Percentiles rank a stretch among this genome's conserved stretches.
Conservation (phyloP, 2,329 filamentous ascomycete genomes). For the Talaromyces sp. region DNA sequence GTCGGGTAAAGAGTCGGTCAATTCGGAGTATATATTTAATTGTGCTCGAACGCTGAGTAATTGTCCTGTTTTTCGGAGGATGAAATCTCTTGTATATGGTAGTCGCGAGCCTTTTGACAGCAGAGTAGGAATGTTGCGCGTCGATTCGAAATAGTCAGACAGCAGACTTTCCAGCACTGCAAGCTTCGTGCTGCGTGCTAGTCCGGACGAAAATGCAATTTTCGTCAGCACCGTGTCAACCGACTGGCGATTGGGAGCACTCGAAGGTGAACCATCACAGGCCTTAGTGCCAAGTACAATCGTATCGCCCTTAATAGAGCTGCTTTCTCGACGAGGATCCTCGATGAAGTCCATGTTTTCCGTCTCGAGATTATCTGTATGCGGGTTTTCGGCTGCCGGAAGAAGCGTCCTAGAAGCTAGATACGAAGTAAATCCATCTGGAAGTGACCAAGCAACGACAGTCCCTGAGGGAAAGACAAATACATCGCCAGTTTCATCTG, state of each 20-base stretch:
- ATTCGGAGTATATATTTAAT: constrained; percentile 92
- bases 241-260: constrained; percentile 30
- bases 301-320: constrained; percentile 77
- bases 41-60: constrained; percentile 84
- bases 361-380: constrained; percentile 69
- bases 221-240: constrained; percentile 74
- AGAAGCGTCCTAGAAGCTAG: constrained; percentile 69
- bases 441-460: constrained; percentile 85
- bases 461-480: constrained; percentile 96
- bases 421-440: constrained; percentile 66
- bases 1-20: constrained; percentile 91
- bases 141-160: constrained; percentile 80
- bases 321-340: constrained; percentile 68
- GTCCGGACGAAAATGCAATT: constrained; percentile 91
- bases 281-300: constrained; percentile 80
- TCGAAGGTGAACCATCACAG: constrained; percentile 20
- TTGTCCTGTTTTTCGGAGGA: constrained; percentile 90
- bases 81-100: constrained; percentile 68
- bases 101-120: constrained; percentile 64
- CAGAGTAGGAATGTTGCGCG: constrained; percentile 73
- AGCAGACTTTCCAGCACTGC: constrained; percentile 84
- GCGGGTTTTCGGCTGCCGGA: constrained; percentile 70
- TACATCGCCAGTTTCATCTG: constrained; percentile 67
- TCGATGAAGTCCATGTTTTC: constrained; percentile 86
- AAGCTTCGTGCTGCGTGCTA: constrained; percentile 89